These are phyloP conservation scores for Lactarius hengduanensis DNA, from an alignment of 768 basidiomycete species.

Conservation along the genomic window DNA sequence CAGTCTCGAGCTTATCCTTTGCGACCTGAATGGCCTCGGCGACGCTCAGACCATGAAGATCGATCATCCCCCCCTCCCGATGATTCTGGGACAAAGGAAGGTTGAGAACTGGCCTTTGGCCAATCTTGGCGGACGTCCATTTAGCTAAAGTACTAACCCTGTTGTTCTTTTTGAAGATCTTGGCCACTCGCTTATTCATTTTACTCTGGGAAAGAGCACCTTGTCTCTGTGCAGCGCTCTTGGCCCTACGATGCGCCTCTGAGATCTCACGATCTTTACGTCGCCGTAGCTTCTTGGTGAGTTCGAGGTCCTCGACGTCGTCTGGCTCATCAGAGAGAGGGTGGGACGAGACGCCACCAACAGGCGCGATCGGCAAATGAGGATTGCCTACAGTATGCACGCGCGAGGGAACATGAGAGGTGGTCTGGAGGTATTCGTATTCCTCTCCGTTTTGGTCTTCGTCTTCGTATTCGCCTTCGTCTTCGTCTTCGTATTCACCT, in stretches of 20 bases:
- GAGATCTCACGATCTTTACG: not conserved
- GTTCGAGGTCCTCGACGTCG: not conserved
- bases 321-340: not conserved
- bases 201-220: not conserved
- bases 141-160: slow-evolving; percentile 4
- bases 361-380: not conserved
- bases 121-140: not conserved
- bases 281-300: slow-evolving; percentile 6
- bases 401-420: not conserved
- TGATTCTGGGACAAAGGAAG: not conserved
- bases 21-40: slow-evolving; percentile 1
- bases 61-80: not conserved
- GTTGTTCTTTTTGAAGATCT: slow-evolving; percentile 15
- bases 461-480: too few relatives aligned
- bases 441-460: too few relatives aligned
- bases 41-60: slow-evolving; percentile 17
- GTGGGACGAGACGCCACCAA: not conserved
- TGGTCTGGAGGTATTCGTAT: not conserved
- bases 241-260: not conserved
- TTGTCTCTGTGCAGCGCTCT: not conserved
- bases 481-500: too few relatives aligned
- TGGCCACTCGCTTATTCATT: slow-evolving; percentile 13
- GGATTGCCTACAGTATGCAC: not conserved
- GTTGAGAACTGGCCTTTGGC: not conserved
- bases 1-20: not conserved